phyloP scores from a whole-genome alignment of 768 basidiomycete genomes.

The Mrakia gelida region DNA sequence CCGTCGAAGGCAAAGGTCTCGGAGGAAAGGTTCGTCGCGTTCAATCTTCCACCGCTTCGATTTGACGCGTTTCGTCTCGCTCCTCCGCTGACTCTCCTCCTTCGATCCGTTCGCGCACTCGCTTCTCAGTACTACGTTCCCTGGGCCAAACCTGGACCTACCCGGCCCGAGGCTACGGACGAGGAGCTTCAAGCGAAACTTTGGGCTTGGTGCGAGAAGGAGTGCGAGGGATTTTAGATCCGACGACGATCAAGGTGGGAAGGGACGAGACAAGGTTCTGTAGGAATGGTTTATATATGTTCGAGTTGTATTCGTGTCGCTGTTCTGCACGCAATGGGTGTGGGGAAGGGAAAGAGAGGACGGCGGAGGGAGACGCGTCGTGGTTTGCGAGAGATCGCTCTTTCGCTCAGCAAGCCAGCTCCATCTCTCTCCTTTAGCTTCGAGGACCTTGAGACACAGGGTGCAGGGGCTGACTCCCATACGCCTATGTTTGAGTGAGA shows the following conservation, averaged over 20 bases:
- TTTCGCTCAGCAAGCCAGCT: too few relatives aligned
- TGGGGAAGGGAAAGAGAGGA: not conserved
- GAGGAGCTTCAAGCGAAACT: conserved; percentile 17
- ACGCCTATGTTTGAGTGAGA: too few relatives aligned
- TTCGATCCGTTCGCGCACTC: not conserved
- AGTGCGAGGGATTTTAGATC: conserved; percentile 12
- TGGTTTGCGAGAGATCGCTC: too few relatives aligned
- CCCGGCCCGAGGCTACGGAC: conserved; percentile 6
- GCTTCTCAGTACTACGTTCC: conserved; percentile 2
- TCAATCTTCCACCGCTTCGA: not conserved
- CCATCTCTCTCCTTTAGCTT: too few relatives aligned
- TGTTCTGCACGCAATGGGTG: too few relatives aligned
- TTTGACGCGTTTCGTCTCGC: not conserved
- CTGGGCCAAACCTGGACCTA: conserved; percentile 15
- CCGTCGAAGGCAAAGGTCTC: conserved; percentile 21
- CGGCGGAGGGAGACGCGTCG: too few relatives aligned
- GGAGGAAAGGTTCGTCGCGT: conserved; percentile 15
- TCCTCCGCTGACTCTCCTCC: not conserved
- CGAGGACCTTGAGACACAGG: too few relatives aligned
- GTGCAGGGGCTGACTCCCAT: too few relatives aligned
- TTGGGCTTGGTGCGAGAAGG: conserved; percentile 30
- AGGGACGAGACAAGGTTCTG: not conserved
- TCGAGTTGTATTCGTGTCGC: not conserved
- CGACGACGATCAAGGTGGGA: not conserved
- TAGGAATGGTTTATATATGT: not conserved